These are phyloP conservation scores for Psidium guajava DNA, from an alignment of 345 rosid species.

Conservation along the genomic window DNA sequence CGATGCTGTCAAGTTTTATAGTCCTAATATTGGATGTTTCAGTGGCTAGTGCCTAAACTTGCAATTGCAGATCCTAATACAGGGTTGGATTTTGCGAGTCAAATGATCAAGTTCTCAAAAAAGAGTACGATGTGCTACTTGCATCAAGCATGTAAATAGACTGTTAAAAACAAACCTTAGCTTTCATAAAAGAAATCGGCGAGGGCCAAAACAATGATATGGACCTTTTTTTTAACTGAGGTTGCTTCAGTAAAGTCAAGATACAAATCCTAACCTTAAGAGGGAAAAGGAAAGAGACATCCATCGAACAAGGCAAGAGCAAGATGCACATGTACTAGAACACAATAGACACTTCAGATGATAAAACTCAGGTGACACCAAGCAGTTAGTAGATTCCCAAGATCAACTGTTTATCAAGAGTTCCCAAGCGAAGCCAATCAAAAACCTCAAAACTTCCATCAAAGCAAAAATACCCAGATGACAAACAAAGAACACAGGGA, in stretches of 20 bases:
- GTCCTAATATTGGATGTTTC: not conserved
- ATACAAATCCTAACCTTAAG: no score
- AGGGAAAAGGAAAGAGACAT: no score
- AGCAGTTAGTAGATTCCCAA: not conserved
- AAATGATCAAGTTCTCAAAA: not conserved
- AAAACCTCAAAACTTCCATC: not conserved
- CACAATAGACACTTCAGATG: no score
- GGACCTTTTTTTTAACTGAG: not conserved
- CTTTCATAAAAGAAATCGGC: not conserved
- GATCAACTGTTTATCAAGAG: not conserved
- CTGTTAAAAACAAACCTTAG: not conserved
- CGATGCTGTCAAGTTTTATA: not conserved
- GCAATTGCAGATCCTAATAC: accelerated
- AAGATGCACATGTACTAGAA: no score
- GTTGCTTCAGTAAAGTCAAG: no score
- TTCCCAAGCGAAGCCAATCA: not conserved
- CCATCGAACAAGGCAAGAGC: no score
- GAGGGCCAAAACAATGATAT: not conserved
- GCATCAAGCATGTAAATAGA: accelerated
- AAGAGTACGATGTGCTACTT: not conserved
- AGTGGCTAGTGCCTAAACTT: not conserved
- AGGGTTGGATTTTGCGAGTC: not conserved
- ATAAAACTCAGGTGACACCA: not conserved
- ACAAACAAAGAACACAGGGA: not conserved
- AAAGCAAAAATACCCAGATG: not conserved